Evolutionary conservation across 805 yeast species (phyloP).

Genomic region (Myxozyma lipomycoides): DNA sequence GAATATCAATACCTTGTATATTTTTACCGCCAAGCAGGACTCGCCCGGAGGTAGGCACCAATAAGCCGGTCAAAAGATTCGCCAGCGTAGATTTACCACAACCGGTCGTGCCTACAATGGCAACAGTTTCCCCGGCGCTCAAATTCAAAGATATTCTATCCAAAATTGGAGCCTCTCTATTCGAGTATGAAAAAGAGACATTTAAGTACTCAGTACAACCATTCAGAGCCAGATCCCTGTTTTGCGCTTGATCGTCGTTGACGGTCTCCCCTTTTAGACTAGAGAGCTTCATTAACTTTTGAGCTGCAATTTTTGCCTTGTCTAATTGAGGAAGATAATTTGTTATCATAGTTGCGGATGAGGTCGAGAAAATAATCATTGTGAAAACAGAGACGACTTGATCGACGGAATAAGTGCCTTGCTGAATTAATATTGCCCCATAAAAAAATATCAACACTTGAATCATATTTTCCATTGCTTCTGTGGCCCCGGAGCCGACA

Average conservation of each 20-base stretch:
- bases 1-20: constrained; percentile 45
- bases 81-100: constrained; percentile 83
- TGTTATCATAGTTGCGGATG: constrained; percentile 57
- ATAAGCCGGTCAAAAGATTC: constrained; percentile 53
- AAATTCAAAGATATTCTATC: constrained; percentile 45
- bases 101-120: constrained; percentile 83
- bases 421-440: constrained; percentile 69
- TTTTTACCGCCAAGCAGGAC: constrained; percentile 49
- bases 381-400: constrained; percentile 67
- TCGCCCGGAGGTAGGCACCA: constrained; percentile 40
- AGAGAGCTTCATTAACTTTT: constrained; percentile 21
- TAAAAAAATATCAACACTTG: constrained; percentile 74
- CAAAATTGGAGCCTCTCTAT: constrained; percentile 18
- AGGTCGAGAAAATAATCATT: constrained; percentile 66
- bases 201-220: constrained; percentile 41
- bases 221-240: constrained; percentile 3
- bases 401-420: constrained; percentile 50
- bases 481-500: constrained; percentile 35
- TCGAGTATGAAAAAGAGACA: constrained; percentile 42
- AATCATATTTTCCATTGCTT: constrained; percentile 42
- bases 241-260: constrained; percentile 1
- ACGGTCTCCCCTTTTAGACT: constrained; percentile 8
- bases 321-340: constrained; percentile 72
- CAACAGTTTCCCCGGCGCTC: constrained; percentile 49
- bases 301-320: constrained; percentile 54